Evolutionary conservation across 1,284 basidiomycete species (phyloP).

Genomic region (Boletellus deceptivus): DNA sequence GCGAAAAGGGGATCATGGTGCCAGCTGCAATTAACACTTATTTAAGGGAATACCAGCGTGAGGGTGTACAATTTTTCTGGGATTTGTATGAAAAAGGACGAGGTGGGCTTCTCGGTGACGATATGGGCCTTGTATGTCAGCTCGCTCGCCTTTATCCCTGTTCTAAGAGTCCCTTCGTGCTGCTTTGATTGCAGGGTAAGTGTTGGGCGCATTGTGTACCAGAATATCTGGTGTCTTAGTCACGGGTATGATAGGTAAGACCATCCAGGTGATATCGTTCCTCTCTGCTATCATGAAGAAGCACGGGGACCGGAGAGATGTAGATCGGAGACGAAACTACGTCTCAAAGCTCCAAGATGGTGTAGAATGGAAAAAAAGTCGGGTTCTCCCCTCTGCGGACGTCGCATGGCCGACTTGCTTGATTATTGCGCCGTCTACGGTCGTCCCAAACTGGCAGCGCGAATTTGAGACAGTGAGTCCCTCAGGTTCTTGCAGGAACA

Average conservation of each 20-base stretch:
- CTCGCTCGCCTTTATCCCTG: background rate
- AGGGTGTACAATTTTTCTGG: slow-evolving; percentile 78
- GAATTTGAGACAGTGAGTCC: slow-evolving; percentile 67
- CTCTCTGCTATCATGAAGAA: slow-evolving; percentile 85
- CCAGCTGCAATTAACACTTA: slow-evolving; percentile 77
- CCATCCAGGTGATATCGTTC: slow-evolving; percentile 86
- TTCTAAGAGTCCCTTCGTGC: slow-evolving; percentile 4
- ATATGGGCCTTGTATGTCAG: slow-evolving; percentile 78
- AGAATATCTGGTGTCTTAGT: background rate
- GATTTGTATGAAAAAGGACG: slow-evolving; percentile 56
- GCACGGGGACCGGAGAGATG: slow-evolving; percentile 59
- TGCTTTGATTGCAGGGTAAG: slow-evolving; percentile 23
- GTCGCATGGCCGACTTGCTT: slow-evolving; percentile 77
- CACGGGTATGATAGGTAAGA: slow-evolving; percentile 54
- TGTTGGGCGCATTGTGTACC: background rate
- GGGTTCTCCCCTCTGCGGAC: slow-evolving; percentile 61
- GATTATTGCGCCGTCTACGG: slow-evolving; percentile 77
- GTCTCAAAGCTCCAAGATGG: slow-evolving; percentile 64
- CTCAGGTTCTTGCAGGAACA: background rate
- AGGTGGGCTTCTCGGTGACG: slow-evolving; percentile 82
- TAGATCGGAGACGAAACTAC: slow-evolving; percentile 57
- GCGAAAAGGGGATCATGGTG: slow-evolving; percentile 47
- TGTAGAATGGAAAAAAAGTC: slow-evolving; percentile 48
- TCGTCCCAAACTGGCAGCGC: slow-evolving; percentile 78
- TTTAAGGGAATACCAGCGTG: slow-evolving; percentile 81